Evolutionary conservation across 371 early-diverging fungal genomes (phyloP).

Genomic region (Mortierella sp.): DNA sequence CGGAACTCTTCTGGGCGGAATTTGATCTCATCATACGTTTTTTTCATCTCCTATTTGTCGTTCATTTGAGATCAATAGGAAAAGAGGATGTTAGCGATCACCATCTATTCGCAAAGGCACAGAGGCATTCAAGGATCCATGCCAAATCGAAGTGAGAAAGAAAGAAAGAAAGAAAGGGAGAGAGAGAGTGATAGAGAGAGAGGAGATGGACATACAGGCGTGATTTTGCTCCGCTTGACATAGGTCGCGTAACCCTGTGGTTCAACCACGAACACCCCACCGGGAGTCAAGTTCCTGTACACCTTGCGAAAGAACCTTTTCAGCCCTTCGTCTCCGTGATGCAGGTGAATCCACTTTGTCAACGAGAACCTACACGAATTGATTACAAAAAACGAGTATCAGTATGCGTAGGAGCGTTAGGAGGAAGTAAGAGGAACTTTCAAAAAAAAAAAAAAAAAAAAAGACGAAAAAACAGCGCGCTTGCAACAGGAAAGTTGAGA

Average conservation of each 20-base stretch:
- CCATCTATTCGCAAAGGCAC: neutral
- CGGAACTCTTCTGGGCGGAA: conserved; percentile 61
- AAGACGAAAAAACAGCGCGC: neutral
- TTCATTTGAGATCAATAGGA: neutral
- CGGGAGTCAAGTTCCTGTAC: conserved; percentile 66
- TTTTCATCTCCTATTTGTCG: conserved; percentile 39
- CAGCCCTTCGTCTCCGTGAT: conserved; percentile 84
- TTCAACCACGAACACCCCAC: conserved; percentile 83
- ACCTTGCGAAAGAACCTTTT: conserved; percentile 76
- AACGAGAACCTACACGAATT: conserved; percentile 55
- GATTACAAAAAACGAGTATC: neutral
- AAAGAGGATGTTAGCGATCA: neutral
- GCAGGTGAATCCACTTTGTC: conserved; percentile 90
- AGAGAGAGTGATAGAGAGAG: neutral
- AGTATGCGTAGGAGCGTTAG: too few species aligned
- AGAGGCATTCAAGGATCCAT: too few species aligned
- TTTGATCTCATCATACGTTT: conserved; percentile 47
- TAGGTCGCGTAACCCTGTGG: conserved; percentile 76
- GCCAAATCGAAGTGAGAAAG: neutral
- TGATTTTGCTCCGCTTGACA: conserved; percentile 63
- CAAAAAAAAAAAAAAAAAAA: neutral
- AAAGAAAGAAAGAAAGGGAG: neutral
- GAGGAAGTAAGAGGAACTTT: neutral
- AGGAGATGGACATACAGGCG: conserved; percentile 9
- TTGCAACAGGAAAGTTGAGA: neutral